Base-by-base conservation (phyloP, 768 basidiomycete genomes). In the Sarcodon aspratus region DNA sequence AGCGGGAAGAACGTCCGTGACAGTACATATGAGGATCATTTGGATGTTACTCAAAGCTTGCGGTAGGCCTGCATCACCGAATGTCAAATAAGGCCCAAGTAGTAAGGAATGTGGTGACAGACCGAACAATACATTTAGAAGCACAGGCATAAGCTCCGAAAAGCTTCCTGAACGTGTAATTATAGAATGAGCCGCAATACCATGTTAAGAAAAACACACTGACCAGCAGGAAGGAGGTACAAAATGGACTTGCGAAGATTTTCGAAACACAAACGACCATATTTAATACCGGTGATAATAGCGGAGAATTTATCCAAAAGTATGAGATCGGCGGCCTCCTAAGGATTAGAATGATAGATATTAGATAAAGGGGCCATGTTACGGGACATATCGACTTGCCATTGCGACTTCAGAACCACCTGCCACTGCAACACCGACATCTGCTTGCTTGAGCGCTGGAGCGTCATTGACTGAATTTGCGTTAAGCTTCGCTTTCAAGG, bases 241-340 rank as follows among this genome's bases (percentile, higher is more conserved):
- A 76, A 52, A 6, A 72, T 69, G 12, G 72, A 64, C 66, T 80
- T 75, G 66, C 76, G 72, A 33, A 83, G 65, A 54, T 83, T 83
- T 57, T 81, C 79, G 55, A 75, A 82, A 13, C 78, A 75, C 11
- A 80, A 66, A 35, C 79, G 75, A 36, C 82, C 82, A 59, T 81
- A 80, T 60, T 79, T 70, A 55, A 83, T 74, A 1, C 78, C 82
- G 40, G 71, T 70, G 45, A 79, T 69, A 51, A 84, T 82, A 1
- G 79, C 76, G 1, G 78, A 75, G 54, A 85, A 80, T 58, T 81
- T 78, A 49, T 80, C 75, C 45, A 80, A 69, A 12, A 85, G 68
- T 12, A 84, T 72, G 48, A 83, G 70, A 55, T 81, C 80, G 6
- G 79, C 72, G 5, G 80, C 79, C 63, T 76, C 78, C 53, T 65